phyloP scores from a whole-genome alignment of 805 yeast species.

The Saturnispora zaruensis region DNA sequence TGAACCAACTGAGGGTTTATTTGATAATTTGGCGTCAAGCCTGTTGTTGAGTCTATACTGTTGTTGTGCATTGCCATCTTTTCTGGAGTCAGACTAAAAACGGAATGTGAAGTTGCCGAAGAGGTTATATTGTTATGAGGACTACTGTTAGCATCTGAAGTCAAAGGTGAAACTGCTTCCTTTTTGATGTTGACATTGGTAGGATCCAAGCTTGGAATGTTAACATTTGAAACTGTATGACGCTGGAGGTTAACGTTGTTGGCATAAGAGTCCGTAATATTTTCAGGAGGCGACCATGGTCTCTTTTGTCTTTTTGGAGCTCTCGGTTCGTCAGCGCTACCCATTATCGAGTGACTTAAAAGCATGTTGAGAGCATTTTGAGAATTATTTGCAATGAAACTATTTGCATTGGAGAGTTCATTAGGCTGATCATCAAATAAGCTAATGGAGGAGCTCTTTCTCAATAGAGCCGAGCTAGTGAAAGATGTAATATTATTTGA shows the following conservation, averaged over 20 bases:
- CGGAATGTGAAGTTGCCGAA: constrained; percentile 23
- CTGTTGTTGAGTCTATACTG: not conserved
- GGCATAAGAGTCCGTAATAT: not conserved
- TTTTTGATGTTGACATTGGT: constrained; percentile 17
- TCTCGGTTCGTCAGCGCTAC: constrained; percentile 14
- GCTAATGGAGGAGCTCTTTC: not conserved
- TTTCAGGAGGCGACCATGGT: constrained; percentile 25
- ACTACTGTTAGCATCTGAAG: constrained; percentile 28
- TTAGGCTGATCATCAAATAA: constrained; percentile 1
- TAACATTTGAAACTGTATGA: constrained; percentile 13
- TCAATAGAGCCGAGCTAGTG: not conserved
- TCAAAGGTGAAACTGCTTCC: constrained; percentile 26
- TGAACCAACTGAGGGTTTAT: not conserved
- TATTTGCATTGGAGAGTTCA: constrained; percentile 4
- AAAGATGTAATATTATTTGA: not conserved
- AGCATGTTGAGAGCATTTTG: constrained; percentile 9
- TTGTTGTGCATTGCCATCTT: constrained; percentile 11
- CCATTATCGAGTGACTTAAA: constrained; percentile 11
- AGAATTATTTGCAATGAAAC: constrained; percentile 7
- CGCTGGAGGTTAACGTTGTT: not conserved
- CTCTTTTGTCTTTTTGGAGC: constrained; percentile 27
- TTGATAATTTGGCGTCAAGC: not conserved
- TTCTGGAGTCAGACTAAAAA: constrained; percentile 28
- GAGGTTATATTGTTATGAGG: constrained; percentile 24
- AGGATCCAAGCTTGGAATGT: constrained; percentile 18